Conservation (phyloP, 352 stramenopile species). For the Pythium oligandrum region DNA sequence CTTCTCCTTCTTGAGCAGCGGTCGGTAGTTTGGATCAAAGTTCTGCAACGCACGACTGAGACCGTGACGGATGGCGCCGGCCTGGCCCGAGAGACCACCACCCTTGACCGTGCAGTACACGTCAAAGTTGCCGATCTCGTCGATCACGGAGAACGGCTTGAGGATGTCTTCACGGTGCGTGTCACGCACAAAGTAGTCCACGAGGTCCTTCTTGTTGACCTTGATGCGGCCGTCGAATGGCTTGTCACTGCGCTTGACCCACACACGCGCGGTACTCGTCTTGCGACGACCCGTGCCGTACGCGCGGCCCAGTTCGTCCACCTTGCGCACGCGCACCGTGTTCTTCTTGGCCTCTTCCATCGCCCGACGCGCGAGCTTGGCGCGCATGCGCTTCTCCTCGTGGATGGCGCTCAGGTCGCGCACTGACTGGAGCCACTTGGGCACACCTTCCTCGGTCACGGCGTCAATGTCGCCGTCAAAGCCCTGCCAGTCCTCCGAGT, state of each 20-base stretch:
- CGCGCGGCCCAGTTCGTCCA: slow-evolving; percentile 73
- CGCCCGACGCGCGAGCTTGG: slow-evolving; percentile 56
- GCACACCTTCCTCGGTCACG: slow-evolving; percentile 70
- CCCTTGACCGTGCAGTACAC: slow-evolving; percentile 90
- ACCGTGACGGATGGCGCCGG: slow-evolving; percentile 91
- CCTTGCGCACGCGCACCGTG: slow-evolving; percentile 56
- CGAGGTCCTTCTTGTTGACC: slow-evolving; percentile 93
- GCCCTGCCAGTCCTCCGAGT: slow-evolving; percentile 74
- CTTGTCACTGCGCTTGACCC: slow-evolving; percentile 80
- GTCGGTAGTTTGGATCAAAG: slow-evolving; percentile 91
- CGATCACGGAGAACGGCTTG: slow-evolving; percentile 64
- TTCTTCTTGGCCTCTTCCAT: slow-evolving; percentile 76
- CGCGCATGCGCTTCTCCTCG: slow-evolving; percentile 59
- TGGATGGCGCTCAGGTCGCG: slow-evolving; percentile 63
- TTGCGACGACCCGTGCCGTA: slow-evolving; percentile 93
- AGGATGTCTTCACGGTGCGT: slow-evolving; percentile 89
- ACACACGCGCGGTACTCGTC: slow-evolving; percentile 91
- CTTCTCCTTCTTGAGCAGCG: slow-evolving; percentile 90
- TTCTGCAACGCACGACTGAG: slow-evolving; percentile 91
- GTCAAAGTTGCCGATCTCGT: slow-evolving; percentile 85
- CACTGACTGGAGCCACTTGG: slow-evolving; percentile 78
- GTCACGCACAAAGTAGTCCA: slow-evolving; percentile 91
- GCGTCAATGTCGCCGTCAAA: slow-evolving; percentile 78
- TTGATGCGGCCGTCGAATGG: slow-evolving; percentile 85
- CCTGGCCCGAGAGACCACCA: slow-evolving; percentile 92